Conservation (phyloP, 2,329 filamentous ascomycete species). For the Septoria linicola region DNA sequence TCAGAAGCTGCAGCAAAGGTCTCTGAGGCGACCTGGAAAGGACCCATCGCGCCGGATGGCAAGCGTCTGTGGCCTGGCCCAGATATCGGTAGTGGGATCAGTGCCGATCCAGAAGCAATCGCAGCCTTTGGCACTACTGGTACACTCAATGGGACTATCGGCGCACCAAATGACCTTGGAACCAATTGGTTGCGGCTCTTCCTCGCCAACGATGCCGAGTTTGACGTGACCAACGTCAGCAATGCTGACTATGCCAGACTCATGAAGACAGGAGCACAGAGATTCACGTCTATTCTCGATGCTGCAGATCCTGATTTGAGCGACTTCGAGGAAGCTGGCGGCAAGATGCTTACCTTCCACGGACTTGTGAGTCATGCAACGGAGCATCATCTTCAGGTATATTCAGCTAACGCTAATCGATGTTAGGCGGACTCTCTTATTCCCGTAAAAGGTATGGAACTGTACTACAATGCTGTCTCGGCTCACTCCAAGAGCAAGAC, state of each 20-base stretch:
- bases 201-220: constrained; percentile 25
- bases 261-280: constrained; percentile 14
- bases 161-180: neutral
- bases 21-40: constrained; percentile 35
- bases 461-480: constrained; percentile 41
- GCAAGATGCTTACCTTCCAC: constrained; percentile 44
- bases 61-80: constrained; percentile 35
- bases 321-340: constrained; percentile 38
- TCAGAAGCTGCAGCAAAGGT: constrained; percentile 32
- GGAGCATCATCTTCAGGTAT: too few species aligned
- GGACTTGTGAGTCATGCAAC: constrained; percentile 30
- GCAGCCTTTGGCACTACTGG: neutral
- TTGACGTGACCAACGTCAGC: neutral
- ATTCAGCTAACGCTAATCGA: constrained; percentile 15
- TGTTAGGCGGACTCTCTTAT: constrained; percentile 39
- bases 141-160: neutral
- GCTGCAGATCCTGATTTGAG: constrained; percentile 41
- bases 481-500: constrained; percentile 28
- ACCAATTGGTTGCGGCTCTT: constrained; percentile 39
- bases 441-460: constrained; percentile 35
- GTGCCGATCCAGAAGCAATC: neutral
- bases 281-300: constrained; percentile 39
- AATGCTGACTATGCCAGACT: neutral
- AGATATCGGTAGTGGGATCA: neutral
- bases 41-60: constrained; percentile 27